Percentiles rank a stretch among this genome's conserved stretches.
These are phyloP conservation scores for Centrapalus pauciflorus DNA, from an alignment of 129 eudicot species.

Conservation along the genomic window DNA sequence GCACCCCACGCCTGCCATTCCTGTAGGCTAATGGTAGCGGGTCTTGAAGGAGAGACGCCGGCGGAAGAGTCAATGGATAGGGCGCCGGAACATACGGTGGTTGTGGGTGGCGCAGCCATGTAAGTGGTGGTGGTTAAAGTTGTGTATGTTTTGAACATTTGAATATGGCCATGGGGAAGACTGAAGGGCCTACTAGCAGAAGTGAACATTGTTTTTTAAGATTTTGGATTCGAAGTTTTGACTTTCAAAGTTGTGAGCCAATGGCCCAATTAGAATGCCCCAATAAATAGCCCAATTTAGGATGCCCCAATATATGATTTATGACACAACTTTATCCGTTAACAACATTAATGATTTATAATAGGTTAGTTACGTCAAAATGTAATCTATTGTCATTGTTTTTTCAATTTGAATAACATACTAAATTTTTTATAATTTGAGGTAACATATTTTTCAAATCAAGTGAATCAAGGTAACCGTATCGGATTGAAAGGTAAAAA, in stretches of 20 bases:
- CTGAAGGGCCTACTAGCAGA: conserved; percentile 13
- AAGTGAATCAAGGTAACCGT: no score
- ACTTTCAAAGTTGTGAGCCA: not conserved
- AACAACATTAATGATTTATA: no score
- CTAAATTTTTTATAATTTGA: no score
- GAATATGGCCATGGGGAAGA: no score
- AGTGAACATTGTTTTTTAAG: conserved; percentile 11
- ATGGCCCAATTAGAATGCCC: conserved; percentile 10
- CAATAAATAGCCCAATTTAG: conserved; percentile 7
- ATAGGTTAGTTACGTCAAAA: no score
- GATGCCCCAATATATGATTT: conserved; percentile 1
- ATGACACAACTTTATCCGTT: no score
- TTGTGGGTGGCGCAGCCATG: conserved; percentile 28
- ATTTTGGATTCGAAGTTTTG: not conserved
- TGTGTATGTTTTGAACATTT: conserved; percentile 9
- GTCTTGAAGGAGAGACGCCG: conserved; percentile 6
- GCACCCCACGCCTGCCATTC: conserved; percentile 99
- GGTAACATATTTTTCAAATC: no score
- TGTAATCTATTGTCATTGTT: no score
- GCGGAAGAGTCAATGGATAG: not conserved
- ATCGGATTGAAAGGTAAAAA: no score
- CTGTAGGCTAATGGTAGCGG: conserved; percentile 39
- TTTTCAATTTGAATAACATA: no score
- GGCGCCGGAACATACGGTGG: conserved; percentile 10
- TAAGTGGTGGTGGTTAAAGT: not conserved